Conservation (phyloP, 148 eudicot species). For the Talinum fruticosum region DNA sequence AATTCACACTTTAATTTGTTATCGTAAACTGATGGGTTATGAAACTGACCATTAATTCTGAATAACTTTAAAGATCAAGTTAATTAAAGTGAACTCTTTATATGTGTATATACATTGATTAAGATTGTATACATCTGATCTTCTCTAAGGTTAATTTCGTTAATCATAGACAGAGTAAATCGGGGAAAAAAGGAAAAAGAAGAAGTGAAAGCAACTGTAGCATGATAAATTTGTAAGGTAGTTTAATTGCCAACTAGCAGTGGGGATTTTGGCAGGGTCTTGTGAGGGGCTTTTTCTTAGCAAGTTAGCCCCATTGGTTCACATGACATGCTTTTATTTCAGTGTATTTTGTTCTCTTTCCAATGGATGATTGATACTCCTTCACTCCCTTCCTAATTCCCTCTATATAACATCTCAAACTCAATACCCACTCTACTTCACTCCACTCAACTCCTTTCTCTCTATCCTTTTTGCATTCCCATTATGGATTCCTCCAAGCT, state of each 20-base stretch:
- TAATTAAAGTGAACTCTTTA: too few relatives aligned
- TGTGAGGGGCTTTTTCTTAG: neutral
- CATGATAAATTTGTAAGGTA: conserved; percentile 33
- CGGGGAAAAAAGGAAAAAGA: neutral
- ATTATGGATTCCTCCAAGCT: conserved; percentile 54
- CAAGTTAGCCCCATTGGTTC: conserved; percentile 28
- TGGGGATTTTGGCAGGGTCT: conserved; percentile 43
- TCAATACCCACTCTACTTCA: conserved; percentile 13
- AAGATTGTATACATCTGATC: too few relatives aligned
- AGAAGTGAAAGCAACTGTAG: conserved; percentile 19
- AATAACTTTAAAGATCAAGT: too few relatives aligned
- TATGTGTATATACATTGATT: too few relatives aligned
- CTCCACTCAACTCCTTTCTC: neutral
- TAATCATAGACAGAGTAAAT: neutral
- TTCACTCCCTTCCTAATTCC: conserved; percentile 2
- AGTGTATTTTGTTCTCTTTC: conserved; percentile 22
- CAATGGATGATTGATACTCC: neutral
- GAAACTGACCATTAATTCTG: too few relatives aligned
- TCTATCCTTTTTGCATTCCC: neutral
- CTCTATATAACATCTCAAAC: conserved; percentile 24
- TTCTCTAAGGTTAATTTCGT: too few relatives aligned
- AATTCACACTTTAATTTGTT: too few relatives aligned
- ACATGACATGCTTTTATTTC: conserved; percentile 43
- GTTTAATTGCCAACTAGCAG: conserved; percentile 53
- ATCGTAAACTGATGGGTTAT: too few relatives aligned